Evolutionary conservation across 2,329 filamentous ascomycete genomes (phyloP), one percentile per base, ranked within the genome.

Genomic region (Aspergillus puulaauensis): DNA sequence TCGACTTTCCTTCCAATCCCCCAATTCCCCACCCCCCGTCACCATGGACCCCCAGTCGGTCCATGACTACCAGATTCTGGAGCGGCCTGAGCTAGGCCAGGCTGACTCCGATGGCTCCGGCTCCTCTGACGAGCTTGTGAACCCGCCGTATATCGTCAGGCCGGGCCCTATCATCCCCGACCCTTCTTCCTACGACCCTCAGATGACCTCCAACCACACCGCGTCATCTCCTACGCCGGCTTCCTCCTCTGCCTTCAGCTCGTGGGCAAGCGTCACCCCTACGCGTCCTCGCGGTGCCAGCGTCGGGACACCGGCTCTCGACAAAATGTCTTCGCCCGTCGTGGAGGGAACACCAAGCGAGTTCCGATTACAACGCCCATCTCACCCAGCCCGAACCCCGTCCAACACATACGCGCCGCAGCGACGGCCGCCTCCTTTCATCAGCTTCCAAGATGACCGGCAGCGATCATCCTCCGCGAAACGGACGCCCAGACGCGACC

Each of bases 321-420:
- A 75, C 17, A 70, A 71, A 49, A 56, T 54, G 23, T 39, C 61
- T 27, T 59, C 61, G 27, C 63, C 67, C 27, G 43, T 14, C 21
- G 53, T 68, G 17, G 73, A 74, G 54, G 68, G 65, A 45, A 59
- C 64, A 47, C 61, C 68, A 14, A 64, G 62, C 48, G 77, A 78
- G 15, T 55, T 69, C 54, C 79, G 87, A 66, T 81, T 83, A 24
- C 86, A 89, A 66, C 84, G 90, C 63, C 89, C 90, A 15, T 82
- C 84, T 6, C 87, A 81, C 23, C 89, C 90, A 17, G 83, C 84
- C 54, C 82, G 90, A 68, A 92, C 89, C 4, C 89, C 89, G 1
- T 93, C 90, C 31, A 90, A 83, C 71, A 92, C 90, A 33, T 95
- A 95, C 72, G 89, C 90, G 75, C 86, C 68, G 70, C 81, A 65